Base-by-base conservation (phyloP, 768 basidiomycete species). In the Mycena latifolia region DNA sequence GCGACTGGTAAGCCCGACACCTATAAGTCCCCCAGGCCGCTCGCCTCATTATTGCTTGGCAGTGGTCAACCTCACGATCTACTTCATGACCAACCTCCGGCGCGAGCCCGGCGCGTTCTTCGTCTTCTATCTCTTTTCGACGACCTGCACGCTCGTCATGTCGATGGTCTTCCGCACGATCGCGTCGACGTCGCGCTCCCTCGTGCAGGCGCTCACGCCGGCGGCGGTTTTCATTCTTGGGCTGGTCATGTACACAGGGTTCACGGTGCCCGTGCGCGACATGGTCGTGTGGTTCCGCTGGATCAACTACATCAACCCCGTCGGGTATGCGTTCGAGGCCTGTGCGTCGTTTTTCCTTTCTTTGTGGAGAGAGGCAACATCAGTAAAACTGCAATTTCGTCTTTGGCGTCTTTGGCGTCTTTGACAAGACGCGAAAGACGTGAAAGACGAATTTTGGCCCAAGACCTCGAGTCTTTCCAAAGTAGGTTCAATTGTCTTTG, bases 211-310 rank as follows among this genome's bases (percentile, higher is more conserved):
- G 11, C 60, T 77, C 47, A 72, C 78, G 3, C 43, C 75, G 1
- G 71, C 77, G 0, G 77, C 73, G 5, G 45, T 84, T 59, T 58
- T 75, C 58, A 74, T 81, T 33, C 74, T 84, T 55, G 75, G 77
- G n/a, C 70, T 81, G 63, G 70, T 80, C 55, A 79, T 85, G 68
- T 83, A 80, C 69, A 81, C 77, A n/a, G 85, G 76, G 24, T 85
- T 79, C 66, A 74, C 74, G 24, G 80, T 77, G 48, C 76, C 80
- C 66, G 37, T 72, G 65, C 22, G 71, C 73, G 48, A 75, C 66
- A 70, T 76, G 78, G 52, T 76, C 73, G 31, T 56, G 6, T 71
- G 69, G 70, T 72, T 73, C 61, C 48, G 70, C 55, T 77, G 74
- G 72, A 60, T 82, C 8, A 81, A 74, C 74, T 85, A 81, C 59